Evolutionary conservation across 495 filamentous ascomycete species (phyloP), one percentile per base, ranked within the genome.

Genomic region (Neurospora sp.): DNA sequence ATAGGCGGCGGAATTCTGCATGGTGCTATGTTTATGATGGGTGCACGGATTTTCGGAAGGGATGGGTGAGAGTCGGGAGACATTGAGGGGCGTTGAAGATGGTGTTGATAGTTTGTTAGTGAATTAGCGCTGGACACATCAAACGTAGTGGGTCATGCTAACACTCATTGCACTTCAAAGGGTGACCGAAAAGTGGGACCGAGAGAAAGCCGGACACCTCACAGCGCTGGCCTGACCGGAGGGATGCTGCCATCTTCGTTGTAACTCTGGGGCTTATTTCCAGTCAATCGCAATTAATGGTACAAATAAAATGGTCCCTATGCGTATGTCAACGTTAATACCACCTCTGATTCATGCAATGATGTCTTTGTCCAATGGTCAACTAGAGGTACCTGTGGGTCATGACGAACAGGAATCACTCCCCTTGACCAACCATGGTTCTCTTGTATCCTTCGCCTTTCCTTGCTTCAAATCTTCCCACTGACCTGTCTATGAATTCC

Each of bases 321-420:
- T 40, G 0, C 10, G 0, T 12, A 10, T 40, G 39, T 0, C 4
- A 12, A 2, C 12, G 10, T 3, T 2, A 40, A 40, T 0, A 40
- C 0, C 12, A 1, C 0, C 39, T 1, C 40, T 41, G 44, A 20
- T 20, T 20, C n/a, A 48, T 48, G 8, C 44, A 10, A 48, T 20
- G n/a, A 48, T 12, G 44, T 48, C 8, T 10, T 48, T 22, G 0
- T 20, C n/a, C 8, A 9, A 10, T 10, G 44, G n/a, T 48, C 44
- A 48, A 48, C 44, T 4, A 1, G n/a, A 48, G 8, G n/a, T 22
- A 10, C 8, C 44, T 12, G 44, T 48, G 44, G 9, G 8, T 48
- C 44, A 48, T 20, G 8, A 9, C 3, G 0, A 44, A 17, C 14
- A 22, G 20, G 20, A 17, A 42, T 44, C 16, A 17, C 16, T 0